Base-by-base conservation (phyloP, 331 rosid species). In the Acacia pycnantha region DNA sequence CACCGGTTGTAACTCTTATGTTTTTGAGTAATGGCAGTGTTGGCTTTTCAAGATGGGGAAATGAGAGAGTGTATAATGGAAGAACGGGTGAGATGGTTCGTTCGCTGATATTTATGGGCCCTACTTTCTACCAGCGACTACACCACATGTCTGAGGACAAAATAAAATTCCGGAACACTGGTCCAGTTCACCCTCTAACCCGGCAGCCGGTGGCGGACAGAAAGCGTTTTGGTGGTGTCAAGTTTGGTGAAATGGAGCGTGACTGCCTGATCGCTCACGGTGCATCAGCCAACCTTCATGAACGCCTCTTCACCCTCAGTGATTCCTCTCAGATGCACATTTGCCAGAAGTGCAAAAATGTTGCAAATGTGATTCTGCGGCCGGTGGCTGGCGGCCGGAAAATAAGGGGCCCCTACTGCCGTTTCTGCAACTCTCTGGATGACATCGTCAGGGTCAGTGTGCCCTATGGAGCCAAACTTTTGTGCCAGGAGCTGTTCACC, bases 261-360 rank as follows among this genome's bases (percentile, higher is more conserved):
- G 99, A 96, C 84, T 96, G 99, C 83, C 90, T 96, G n/a, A 87
- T 96, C 8, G 99, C 99, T 13, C 99, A 96, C 4, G 99, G 99
- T 40, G 99, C 99, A 29, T 94, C 99, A 0, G 97, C 98, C 41
- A 96, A 96, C 87, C 82, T 96, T 79, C 92, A 96, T 16, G 99
- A 96, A 58, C 98, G 99, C 15, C 94, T 96, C 35, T 96, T 88
- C 21, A 96, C 98, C 2, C 95, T 96, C 29, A 96, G 98, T 6
- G 99, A 92, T 84, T 96, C 90, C 50, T 96, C 98, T 46, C 92
- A 91, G 87, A 92, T 96, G 87, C 91, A 89, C 11, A 85, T 96
- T 29, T 94, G 98, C 79, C 90, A 86, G 73, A 87, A 77, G 54
- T 96, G 99, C 94, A 82, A 94, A 73, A 92, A 91, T 77, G 88